Percentiles rank a stretch among this genome's conserved stretches.
phyloP scores from a whole-genome alignment of 2,329 filamentous ascomycete species.

The Mollisia scopiformis region DNA sequence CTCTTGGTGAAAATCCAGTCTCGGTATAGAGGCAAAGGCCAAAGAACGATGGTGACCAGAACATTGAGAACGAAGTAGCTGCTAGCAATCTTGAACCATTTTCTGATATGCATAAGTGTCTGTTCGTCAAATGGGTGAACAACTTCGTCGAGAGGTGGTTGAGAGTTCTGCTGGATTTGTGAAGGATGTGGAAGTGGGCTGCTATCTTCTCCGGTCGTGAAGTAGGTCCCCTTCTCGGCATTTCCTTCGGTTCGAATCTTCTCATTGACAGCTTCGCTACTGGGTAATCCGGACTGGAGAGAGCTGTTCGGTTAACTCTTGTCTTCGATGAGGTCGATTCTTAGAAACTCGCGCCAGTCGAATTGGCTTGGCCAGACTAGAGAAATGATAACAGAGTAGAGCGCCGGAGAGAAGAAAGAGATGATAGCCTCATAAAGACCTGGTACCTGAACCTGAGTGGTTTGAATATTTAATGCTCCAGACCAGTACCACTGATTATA shows the following conservation, averaged over 20 bases:
- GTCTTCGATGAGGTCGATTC: constrained; percentile 49
- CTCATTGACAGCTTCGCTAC: neutral
- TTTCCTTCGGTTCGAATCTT: neutral
- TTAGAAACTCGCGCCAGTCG: constrained; percentile 45
- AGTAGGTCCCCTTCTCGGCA: neutral
- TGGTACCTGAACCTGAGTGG: neutral
- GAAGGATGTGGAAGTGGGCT: neutral
- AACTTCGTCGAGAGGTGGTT: constrained; percentile 42
- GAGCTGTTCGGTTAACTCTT: neutral
- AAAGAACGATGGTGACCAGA: constrained; percentile 48
- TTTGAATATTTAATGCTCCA: neutral
- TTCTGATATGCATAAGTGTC: constrained; percentile 39
- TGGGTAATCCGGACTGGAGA: constrained; percentile 21
- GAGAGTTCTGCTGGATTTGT: neutral
- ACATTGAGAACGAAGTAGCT: constrained; percentile 45
- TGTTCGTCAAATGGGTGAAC: constrained; percentile 45
- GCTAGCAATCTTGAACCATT: constrained; percentile 45
- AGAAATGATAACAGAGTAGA: neutral
- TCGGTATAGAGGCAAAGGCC: constrained; percentile 54
- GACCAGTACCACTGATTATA: neutral
- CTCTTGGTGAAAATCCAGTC: constrained; percentile 50
- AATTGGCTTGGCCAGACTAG: constrained; percentile 45
- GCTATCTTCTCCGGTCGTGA: neutral
- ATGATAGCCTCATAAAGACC: neutral
- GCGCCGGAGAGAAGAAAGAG: neutral